A percentile compares a stretch with the other conserved stretches of the same genome.
phyloP scores from a whole-genome alignment of 805 yeast species.

The Pichia ethanolica region DNA sequence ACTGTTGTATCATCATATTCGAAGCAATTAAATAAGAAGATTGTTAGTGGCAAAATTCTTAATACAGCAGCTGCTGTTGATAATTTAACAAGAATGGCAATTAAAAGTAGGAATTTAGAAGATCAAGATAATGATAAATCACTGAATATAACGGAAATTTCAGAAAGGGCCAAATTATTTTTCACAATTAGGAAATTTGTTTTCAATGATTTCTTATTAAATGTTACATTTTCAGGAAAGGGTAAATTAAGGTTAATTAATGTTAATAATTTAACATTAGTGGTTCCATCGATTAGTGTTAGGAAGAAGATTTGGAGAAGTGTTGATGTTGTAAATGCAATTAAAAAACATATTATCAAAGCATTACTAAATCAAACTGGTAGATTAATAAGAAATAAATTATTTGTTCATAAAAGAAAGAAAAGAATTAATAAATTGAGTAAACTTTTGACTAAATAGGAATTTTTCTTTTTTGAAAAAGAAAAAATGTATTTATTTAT shows the following conservation, averaged over 20 bases:
- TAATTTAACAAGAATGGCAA: neutral
- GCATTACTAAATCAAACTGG: slow-evolving; percentile 63
- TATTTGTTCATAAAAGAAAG: slow-evolving; percentile 24
- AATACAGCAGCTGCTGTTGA: neutral
- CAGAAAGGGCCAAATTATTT: slow-evolving; percentile 64
- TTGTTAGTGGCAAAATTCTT: neutral
- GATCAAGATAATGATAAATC: neutral
- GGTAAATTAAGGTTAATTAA: slow-evolving; percentile 64
- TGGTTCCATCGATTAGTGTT: slow-evolving; percentile 54
- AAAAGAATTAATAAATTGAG: slow-evolving; percentile 7
- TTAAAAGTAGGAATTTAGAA: neutral
- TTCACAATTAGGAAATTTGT: slow-evolving; percentile 57
- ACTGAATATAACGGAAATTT: slow-evolving; percentile 40
- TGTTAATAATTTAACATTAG: slow-evolving; percentile 64
- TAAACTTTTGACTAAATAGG: neutral
- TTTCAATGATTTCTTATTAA: slow-evolving; percentile 43
- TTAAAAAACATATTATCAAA: slow-evolving; percentile 58
- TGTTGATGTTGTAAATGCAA: slow-evolving; percentile 53
- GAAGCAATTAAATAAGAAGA: slow-evolving; percentile 1
- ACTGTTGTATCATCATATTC: slow-evolving; percentile 1
- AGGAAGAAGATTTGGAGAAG: slow-evolving; percentile 63
- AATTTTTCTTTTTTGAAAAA: too few species aligned
- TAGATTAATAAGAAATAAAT: slow-evolving; percentile 68
- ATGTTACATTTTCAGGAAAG: slow-evolving; percentile 71
- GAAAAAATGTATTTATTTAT: too few species aligned